Percentiles rank a stretch among this genome's conserved stretches.
Conservation (phyloP, 371 early-diverging fungal species). For the Sporodiniella umbellata region DNA sequence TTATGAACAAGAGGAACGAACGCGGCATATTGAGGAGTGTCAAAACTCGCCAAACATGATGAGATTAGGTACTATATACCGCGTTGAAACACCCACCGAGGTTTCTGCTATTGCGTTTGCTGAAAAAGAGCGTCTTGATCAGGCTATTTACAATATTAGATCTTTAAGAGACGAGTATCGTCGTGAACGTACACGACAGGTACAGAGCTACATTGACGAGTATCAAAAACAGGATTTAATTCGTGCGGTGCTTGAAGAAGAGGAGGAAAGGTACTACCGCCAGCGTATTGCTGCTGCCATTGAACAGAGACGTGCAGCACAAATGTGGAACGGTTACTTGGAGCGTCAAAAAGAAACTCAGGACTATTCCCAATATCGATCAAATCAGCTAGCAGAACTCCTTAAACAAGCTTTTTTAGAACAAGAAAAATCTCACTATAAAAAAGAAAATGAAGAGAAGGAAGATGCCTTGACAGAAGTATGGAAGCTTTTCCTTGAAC, state of each 20-base stretch:
- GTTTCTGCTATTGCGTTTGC: conserved; percentile 3
- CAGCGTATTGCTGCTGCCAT: conserved; percentile 28
- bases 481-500: conserved; percentile 13
- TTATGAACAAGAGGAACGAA: conserved; percentile 17
- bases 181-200: conserved; percentile 17
- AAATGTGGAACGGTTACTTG: conserved; percentile 6
- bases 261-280: conserved; percentile 25
- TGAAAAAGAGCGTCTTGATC: conserved; percentile 18
- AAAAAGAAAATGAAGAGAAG: neutral
- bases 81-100: conserved; percentile 1
- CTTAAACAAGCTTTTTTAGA: conserved; percentile 13
- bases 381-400: conserved; percentile 12
- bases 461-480: conserved; percentile 9
- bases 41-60: neutral
- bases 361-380: conserved; percentile 13
- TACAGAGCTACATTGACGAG: conserved; percentile 20
- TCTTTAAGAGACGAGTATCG: conserved; percentile 17
- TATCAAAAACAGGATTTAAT: conserved; percentile 22
- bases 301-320: conserved; percentile 11
- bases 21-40: conserved; percentile 10
- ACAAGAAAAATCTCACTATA: neutral
- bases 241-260: conserved; percentile 15
- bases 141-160: conserved; percentile 10
- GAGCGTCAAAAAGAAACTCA: neutral
- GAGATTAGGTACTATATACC: conserved; percentile 2